Conservation (phyloP, 768 basidiomycete species). For the Calocera cornea region DNA sequence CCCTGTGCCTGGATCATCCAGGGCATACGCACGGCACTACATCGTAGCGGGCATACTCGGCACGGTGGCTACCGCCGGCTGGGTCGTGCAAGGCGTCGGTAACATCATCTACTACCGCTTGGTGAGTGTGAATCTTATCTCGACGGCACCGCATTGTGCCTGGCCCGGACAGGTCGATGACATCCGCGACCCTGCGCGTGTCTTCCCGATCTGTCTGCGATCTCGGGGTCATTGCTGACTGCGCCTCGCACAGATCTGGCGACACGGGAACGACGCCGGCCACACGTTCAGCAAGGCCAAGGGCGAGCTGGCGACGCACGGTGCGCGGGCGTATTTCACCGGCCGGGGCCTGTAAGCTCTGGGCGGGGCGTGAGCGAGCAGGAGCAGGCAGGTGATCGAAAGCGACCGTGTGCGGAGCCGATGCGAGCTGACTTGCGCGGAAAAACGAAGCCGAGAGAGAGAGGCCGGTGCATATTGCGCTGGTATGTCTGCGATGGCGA, state of each 20-base stretch:
- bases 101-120: conserved; percentile 66
- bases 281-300: conserved; percentile 88
- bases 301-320: conserved; percentile 65
- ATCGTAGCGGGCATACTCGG: conserved; percentile 75
- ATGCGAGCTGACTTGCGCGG: background rate
- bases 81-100: conserved; percentile 76
- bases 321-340: conserved; percentile 78
- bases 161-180: background rate
- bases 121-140: conserved; percentile 27
- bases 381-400: no score
- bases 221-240: conserved; percentile 6
- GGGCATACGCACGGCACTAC: conserved; percentile 54
- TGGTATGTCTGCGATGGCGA: background rate
- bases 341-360: conserved; percentile 3
- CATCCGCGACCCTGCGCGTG: background rate
- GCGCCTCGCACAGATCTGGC: conserved; percentile 44
- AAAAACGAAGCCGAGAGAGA: no score
- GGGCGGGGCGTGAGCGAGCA: background rate
- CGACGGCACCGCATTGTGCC: background rate
- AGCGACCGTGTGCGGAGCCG: background rate
- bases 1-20: conserved; percentile 13
- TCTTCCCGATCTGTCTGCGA: background rate
- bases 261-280: conserved; percentile 66
- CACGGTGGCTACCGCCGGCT: conserved; percentile 68
- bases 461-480: no score